A percentile compares a stretch with the other conserved stretches of the same genome.
Conservation (phyloP, 2,329 filamentous ascomycete genomes). For the Fusarium nurragi region DNA sequence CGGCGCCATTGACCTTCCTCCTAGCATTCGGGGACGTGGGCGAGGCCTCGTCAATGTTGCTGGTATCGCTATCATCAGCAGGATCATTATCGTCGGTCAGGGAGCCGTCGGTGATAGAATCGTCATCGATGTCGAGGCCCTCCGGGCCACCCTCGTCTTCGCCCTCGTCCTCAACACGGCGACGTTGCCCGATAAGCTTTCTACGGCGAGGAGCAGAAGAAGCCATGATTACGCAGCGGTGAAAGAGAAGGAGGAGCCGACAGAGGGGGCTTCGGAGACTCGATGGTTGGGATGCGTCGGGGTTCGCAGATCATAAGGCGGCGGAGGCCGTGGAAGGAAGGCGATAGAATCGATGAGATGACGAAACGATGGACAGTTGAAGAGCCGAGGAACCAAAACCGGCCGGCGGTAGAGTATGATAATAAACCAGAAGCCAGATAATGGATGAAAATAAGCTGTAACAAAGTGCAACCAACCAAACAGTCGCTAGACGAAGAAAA, state of each 20-base stretch:
- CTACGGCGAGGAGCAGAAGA: constrained; percentile 62
- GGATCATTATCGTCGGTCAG: constrained; percentile 70
- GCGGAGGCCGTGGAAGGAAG: constrained; percentile 28
- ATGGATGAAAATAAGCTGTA: constrained; percentile 27
- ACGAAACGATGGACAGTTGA: constrained; percentile 35
- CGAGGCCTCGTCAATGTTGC: constrained; percentile 66
- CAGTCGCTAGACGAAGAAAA: constrained; percentile 42
- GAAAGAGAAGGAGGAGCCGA: constrained; percentile 44
- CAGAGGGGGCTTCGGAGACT: constrained; percentile 46
- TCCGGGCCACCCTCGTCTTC: constrained; percentile 71
- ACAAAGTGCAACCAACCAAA: constrained; percentile 35
- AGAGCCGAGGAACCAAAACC: constrained; percentile 36
- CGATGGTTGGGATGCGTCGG: constrained; percentile 40
- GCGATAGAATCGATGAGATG: constrained; percentile 21
- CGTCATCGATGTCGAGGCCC: constrained; percentile 68
- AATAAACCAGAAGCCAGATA: constrained; percentile 36
- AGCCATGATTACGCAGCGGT: constrained; percentile 48
- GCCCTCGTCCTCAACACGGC: constrained; percentile 75
- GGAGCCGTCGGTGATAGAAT: constrained; percentile 73
- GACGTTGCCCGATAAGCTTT: constrained; percentile 73
- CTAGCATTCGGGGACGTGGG: constrained; percentile 57
- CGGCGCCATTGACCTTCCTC: constrained; percentile 56
- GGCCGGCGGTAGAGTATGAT: constrained; percentile 41
- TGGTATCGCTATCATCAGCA: constrained; percentile 71
- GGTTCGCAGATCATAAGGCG: constrained; percentile 45